Base-by-base conservation (phyloP, 495 filamentous ascomycete species). In the Penicillium angulare region DNA sequence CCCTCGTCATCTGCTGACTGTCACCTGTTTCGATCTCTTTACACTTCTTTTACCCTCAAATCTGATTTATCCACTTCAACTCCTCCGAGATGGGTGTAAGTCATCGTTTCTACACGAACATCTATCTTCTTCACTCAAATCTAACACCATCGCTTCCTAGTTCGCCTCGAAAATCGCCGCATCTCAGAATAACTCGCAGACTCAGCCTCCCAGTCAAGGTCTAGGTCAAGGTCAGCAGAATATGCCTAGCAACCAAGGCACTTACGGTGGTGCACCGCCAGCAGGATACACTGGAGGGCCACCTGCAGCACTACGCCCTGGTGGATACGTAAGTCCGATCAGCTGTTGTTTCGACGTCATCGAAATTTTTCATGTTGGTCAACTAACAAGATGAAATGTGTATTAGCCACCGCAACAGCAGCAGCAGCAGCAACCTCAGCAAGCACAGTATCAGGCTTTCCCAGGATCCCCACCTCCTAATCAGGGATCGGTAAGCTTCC, bases 151-250 rank as follows among this genome's bases (percentile, higher is more conserved):
- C 34, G 17, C 34, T 46, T 24, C 45, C 13, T 51, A 77, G 74
- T 73, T 77, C 53, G 74, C 74, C 23, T 70, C 71, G 31, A 77
- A 77, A 57, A 65, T 77, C 52, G 69, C 72, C 35, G 65, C 64
- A 33, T 59, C 60, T 43, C 70, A 73, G 51, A 64, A 61, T 21
- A 57, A 47, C 33, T 45, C 50, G 7, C 60, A 53, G n/a, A 61
- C 22, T 27, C 35, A 22, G 23, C 47, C 23, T 13, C 22, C 32
- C 17, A 23, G 39, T 17, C 48, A 50, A 29, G 16, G 42, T 43
- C 18, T 22, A 41, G 29, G 43, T 46, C 45, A 39, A 44, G 24
- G 45, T 29, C 52, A n/a, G n/a, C n/a, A 52, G 35, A 60, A 49
- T 16, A 38, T 58, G 49, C 38, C 53, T 33, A 57, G 45, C 23